Evolutionary conservation across 768 basidiomycete species (phyloP).

Genomic region (Hemileccinum impolitum): DNA sequence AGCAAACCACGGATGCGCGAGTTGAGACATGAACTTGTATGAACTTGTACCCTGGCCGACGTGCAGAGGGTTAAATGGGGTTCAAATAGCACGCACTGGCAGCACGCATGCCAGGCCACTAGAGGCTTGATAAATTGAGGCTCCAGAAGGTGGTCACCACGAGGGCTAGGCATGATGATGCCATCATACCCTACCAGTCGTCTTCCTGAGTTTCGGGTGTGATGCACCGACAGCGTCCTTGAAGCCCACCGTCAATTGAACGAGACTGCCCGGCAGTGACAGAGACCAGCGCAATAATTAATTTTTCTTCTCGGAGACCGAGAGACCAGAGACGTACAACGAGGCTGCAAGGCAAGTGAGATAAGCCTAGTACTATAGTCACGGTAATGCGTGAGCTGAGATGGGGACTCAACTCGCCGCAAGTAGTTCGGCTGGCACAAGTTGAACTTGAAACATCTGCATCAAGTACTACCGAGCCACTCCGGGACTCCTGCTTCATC

Average conservation of each 20-base stretch:
- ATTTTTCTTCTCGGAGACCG: too few relatives aligned
- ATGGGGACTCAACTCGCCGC: too few relatives aligned
- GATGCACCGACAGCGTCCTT: neutral
- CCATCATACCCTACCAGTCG: neutral
- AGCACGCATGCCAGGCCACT: neutral
- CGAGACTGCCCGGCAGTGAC: too few relatives aligned
- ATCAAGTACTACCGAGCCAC: too few relatives aligned
- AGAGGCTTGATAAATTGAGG: neutral
- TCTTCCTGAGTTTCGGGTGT: neutral
- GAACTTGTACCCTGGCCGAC: neutral
- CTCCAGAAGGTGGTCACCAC: slow-evolving; percentile 2
- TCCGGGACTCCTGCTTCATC: too few relatives aligned
- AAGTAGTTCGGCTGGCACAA: too few relatives aligned
- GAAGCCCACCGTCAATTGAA: neutral
- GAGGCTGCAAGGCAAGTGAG: too few relatives aligned
- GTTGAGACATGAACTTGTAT: neutral
- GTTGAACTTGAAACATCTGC: too few relatives aligned
- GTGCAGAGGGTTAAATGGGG: neutral
- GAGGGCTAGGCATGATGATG: slow-evolving; percentile 1
- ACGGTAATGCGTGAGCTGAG: too few relatives aligned
- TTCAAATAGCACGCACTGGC: neutral
- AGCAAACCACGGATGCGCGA: neutral
- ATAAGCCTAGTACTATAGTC: too few relatives aligned
- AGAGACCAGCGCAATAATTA: too few relatives aligned
- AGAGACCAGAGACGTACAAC: too few relatives aligned